These are phyloP conservation scores for Aspergillus steynii DNA, from an alignment of 495 filamentous ascomycete species.

Conservation along the genomic window DNA sequence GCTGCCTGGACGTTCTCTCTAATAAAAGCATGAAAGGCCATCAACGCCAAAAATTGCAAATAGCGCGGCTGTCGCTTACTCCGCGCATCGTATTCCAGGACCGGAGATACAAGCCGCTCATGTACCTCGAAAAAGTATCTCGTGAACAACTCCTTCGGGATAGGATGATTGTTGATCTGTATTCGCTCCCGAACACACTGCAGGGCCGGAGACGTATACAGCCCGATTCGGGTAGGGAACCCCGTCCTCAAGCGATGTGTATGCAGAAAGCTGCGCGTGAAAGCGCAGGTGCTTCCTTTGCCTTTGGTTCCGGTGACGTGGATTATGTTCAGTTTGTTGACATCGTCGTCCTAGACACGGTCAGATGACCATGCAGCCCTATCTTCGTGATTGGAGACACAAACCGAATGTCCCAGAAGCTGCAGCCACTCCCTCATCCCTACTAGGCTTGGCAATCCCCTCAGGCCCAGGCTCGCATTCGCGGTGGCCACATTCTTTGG, in stretches of 20 bases:
- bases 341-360: slow-evolving; percentile 21
- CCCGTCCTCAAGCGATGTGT: slow-evolving; percentile 32
- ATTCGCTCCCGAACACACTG: slow-evolving; percentile 64
- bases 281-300: slow-evolving; percentile 54
- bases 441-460: slow-evolving; percentile 23
- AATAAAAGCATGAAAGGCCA: slow-evolving; percentile 76
- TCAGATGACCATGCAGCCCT: slow-evolving; percentile 1
- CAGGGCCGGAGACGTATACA: slow-evolving; percentile 70
- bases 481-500: neutral
- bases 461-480: slow-evolving; percentile 3
- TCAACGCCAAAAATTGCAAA: slow-evolving; percentile 65
- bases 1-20: slow-evolving; percentile 68
- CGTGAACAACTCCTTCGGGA: slow-evolving; percentile 55
- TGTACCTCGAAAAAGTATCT: slow-evolving; percentile 68
- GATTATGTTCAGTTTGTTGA: slow-evolving; percentile 41
- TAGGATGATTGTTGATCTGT: slow-evolving; percentile 52
- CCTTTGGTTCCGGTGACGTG: slow-evolving; percentile 55
- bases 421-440: slow-evolving; percentile 33
- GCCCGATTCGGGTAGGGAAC: slow-evolving; percentile 49
- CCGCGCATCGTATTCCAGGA: neutral
- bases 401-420: slow-evolving; percentile 31
- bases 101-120: slow-evolving; percentile 48
- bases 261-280: slow-evolving; percentile 38
- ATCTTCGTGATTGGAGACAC: neutral
- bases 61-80: slow-evolving; percentile 51